Percentiles rank a stretch among this genome's conserved stretches.
These are phyloP conservation scores for Fusarium sublunatum DNA, from an alignment of 2,329 filamentous ascomycete species.

Conservation along the genomic window DNA sequence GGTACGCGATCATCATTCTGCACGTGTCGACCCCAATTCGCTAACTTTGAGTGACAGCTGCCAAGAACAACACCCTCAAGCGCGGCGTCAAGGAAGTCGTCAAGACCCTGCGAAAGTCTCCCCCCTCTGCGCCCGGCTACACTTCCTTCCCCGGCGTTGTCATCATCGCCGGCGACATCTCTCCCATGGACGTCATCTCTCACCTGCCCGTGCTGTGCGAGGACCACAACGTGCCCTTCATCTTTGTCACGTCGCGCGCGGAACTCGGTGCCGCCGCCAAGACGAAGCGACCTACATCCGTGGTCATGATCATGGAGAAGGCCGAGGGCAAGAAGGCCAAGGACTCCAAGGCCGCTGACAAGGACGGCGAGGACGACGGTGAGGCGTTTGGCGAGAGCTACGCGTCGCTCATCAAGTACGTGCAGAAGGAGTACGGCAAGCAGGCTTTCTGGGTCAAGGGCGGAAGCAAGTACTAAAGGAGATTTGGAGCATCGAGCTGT, in stretches of 20 bases:
- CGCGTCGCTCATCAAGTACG: conserved; percentile 72
- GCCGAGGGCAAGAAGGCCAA: conserved; percentile 58
- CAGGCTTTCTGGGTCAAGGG: conserved; percentile 63
- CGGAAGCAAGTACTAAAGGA: conserved; percentile 45
- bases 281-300: conserved; percentile 96
- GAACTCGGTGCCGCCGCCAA: conserved; percentile 93
- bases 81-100: conserved; percentile 99
- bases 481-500: not conserved
- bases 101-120: conserved; percentile 95
- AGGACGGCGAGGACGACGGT: conserved; percentile 61
- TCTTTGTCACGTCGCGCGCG: conserved; percentile 91
- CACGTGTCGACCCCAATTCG: not conserved
- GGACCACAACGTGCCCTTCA: conserved; percentile 96
- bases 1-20: conserved; percentile 54
- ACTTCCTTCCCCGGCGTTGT: conserved; percentile 78
- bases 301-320: conserved; percentile 85
- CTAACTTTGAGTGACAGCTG: conserved; percentile 67
- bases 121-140: conserved; percentile 73
- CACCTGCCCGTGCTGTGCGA: conserved; percentile 98
- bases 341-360: conserved; percentile 56
- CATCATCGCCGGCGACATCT: conserved; percentile 96
- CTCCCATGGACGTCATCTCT: conserved; percentile 97
- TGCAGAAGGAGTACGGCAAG: conserved; percentile 72
- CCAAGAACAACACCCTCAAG: conserved; percentile 94
- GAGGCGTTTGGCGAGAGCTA: conserved; percentile 73